These are phyloP conservation scores for Russula emetica DNA, from an alignment of 768 basidiomycete genomes.

Conservation along the genomic window DNA sequence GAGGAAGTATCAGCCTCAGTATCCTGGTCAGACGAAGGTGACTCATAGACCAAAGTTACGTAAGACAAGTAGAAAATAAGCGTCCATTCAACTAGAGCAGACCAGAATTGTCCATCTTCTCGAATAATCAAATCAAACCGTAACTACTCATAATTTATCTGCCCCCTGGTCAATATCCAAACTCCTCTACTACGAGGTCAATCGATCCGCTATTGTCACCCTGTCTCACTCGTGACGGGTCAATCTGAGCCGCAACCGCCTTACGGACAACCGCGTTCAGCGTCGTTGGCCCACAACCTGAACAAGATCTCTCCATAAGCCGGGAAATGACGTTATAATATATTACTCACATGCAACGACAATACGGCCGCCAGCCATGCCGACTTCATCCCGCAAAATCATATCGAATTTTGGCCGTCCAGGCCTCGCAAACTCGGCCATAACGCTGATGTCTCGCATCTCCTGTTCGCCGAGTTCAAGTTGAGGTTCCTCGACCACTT, in stretches of 20 bases:
- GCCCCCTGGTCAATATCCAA: slow-evolving; percentile 45
- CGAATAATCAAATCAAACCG: neutral
- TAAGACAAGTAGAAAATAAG: neutral
- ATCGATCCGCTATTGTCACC: slow-evolving; percentile 60
- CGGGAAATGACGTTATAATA: slow-evolving; percentile 1
- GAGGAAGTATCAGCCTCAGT: too few relatives aligned
- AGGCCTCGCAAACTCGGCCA: slow-evolving; percentile 59
- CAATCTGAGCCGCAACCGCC: slow-evolving; percentile 56
- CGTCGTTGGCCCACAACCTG: slow-evolving; percentile 70
- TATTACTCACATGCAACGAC: slow-evolving; percentile 51
- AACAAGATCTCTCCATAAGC: neutral
- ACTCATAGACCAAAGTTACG: neutral
- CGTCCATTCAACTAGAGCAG: too few relatives aligned
- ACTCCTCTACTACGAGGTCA: slow-evolving; percentile 62
- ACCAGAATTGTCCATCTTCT: too few relatives aligned
- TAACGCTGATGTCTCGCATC: slow-evolving; percentile 50
- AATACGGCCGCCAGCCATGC: slow-evolving; percentile 48
- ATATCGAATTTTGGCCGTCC: slow-evolving; percentile 63
- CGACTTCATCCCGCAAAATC: slow-evolving; percentile 63
- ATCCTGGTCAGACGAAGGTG: neutral
- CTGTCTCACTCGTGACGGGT: slow-evolving; percentile 46
- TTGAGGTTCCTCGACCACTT: slow-evolving; percentile 32
- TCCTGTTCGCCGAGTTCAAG: slow-evolving; percentile 57
- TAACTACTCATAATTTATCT: neutral
- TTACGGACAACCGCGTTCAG: slow-evolving; percentile 68